Evolutionary conservation across 2,329 filamentous ascomycete genomes (phyloP), one percentile per base, ranked within the genome.

Genomic region (Cryphonectria carpinicola): DNA sequence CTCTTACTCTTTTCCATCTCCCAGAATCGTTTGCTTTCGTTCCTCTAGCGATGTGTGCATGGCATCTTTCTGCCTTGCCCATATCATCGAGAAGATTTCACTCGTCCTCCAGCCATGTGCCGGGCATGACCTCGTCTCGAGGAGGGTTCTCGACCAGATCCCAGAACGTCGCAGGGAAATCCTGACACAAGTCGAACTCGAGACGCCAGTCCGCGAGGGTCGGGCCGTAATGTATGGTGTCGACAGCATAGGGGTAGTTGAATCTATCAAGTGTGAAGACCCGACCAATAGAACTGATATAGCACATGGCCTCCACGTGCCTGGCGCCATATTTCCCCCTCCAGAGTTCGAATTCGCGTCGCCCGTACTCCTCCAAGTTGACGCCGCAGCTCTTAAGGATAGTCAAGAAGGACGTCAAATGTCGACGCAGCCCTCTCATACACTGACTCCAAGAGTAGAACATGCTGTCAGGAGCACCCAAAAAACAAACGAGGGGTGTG

Each of bases 341-440:
- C 66, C 66, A 68, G 32, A 49, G 14, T 10, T 7, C 43, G 19
- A 61, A 43, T 22, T 63, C 66, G 10, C 22, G 32, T n/a, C 22
- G 66, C 19, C 66, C 66, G 13, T 61, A 68, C 7, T 63, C 58
- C 35, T 52, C n/a, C 41, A 63, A 32, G 35, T 68, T 19, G 28
- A 62, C 22, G 13, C 66, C 66, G 32, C 58, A 68, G 32, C 41
- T 39, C 5, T 52, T 8, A 8, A 68, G 66, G 32, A 7, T 14
- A 17, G 2, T 28, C 7, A 19, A 35, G 25, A 41, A 67, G 1
- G 17, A 19, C 56, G 32, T 67, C 28, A 25, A 28, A 19, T 17
- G 7, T 22, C 41, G 7, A 49, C 5, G 46, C 22, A n/a, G 46
- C 17, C 1, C 1, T 17, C 6, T 39, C 37, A 37, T 37, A 3